Conservation (phyloP, 202 grass and related monocot genomes). For the Dendrocalamus latiflorus region DNA sequence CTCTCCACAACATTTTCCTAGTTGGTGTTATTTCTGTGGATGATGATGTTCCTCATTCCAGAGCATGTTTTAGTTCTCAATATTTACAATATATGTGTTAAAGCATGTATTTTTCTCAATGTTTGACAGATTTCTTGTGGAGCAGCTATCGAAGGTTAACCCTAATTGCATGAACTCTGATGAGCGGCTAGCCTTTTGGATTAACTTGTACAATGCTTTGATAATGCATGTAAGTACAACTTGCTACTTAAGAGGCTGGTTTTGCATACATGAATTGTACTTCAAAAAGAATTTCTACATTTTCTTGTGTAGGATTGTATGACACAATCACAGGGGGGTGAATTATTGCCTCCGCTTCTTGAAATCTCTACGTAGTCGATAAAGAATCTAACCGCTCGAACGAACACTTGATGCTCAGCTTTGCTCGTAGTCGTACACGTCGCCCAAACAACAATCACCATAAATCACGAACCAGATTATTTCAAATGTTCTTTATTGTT, state of each 20-base stretch:
- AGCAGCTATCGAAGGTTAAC: constrained; percentile 78
- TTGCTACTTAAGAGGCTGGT: neutral
- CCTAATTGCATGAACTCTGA: constrained; percentile 50
- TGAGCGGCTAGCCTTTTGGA: constrained; percentile 92
- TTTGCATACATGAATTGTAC: neutral
- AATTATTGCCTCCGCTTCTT: too few relatives aligned
- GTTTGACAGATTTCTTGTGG: constrained; percentile 65
- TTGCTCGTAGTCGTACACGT: too few relatives aligned
- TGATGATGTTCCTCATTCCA: neutral
- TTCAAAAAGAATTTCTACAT: too few relatives aligned
- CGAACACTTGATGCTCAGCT: too few relatives aligned
- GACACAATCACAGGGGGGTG: too few relatives aligned
- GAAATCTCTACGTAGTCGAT: too few relatives aligned
- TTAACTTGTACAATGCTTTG: constrained; percentile 94
- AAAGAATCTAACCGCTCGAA: too few relatives aligned
- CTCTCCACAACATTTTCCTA: neutral
- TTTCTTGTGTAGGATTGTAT: too few relatives aligned
- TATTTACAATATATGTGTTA: constrained; percentile 1
- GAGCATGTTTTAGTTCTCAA: neutral
- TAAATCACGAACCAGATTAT: too few relatives aligned
- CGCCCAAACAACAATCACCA: too few relatives aligned
- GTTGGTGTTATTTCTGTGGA: neutral
- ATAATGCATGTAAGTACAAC: constrained; percentile 91
- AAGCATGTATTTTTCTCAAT: constrained; percentile 2
- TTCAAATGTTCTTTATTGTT: too few relatives aligned